Evolutionary conservation across 208 protist species (phyloP), one percentile per base, ranked within the genome.

Genomic region (Novymonas esmeraldas): DNA sequence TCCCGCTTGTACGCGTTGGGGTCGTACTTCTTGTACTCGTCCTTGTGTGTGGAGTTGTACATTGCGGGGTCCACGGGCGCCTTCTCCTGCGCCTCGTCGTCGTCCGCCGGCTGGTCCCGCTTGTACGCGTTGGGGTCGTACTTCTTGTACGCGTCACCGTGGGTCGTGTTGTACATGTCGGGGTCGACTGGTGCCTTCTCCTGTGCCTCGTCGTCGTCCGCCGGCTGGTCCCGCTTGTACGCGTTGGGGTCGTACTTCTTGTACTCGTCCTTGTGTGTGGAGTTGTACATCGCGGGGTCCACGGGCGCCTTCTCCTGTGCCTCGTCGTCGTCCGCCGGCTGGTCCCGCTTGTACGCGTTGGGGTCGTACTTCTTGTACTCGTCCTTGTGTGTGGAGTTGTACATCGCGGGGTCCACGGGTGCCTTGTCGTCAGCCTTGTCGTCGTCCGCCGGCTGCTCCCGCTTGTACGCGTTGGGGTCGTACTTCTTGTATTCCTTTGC

Each of bases 41-140:
- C 74, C 38, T 70, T 45, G 42, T 75, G 70, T 10, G 78, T 84
- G 0, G 73, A 84, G 48, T 76, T 79, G 86, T 81, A 92, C 76
- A 84, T 80, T 59, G 9, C 0, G 7, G 49, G 46, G 63, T 29
- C 29, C 38, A 70, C 49, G 2, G 44, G 66, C 4, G 59, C 71
- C 9, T 54, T 38, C 50, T 81, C 41, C 20, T 29, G 11, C 0
- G 14, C 1, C 36, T 4, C 51, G 3, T 20, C 46, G 20, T 31
- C 52, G 13, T 38, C 34, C 60, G 42, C 46, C 61, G 64, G 71
- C 24, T 36, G 24, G 0, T 61, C 55, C 3, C 42, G 42, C 42
- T 46, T 46, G 42, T 46, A 46, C 44, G 44, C 44, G 44, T 44
- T 29, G 7, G 22, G 24, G 39, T 38, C 24, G 55, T 62, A 62